Base-by-base conservation (phyloP, 768 basidiomycete species). In the Suillus fuscotomentosus region DNA sequence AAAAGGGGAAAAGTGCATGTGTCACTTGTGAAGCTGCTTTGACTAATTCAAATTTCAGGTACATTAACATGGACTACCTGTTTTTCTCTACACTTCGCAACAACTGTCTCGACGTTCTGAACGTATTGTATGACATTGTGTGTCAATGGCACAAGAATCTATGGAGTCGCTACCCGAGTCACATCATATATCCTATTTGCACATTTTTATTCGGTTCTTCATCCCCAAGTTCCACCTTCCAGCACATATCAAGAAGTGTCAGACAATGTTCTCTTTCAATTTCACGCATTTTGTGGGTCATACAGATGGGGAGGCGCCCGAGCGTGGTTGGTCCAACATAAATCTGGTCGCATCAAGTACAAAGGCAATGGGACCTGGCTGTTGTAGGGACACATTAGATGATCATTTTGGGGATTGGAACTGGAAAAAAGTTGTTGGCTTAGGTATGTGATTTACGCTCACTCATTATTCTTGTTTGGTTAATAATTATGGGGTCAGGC, bases 181-280 rank as follows among this genome's bases (percentile, higher is more conserved):
- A 3, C 14, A 56, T 13, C 62, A 48, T 24, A 48, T 68, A 5
- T 38, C 60, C 10, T 22, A 42, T 14, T 60, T 31, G 11, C 0
- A 41, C 5, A 11, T 45, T 31, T 31, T n/a, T 7, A 65, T 68
- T 22, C 15, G 15, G 2, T 73, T 60, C 41, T 62, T 72, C 38
- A 65, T 81, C 20, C 80, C 79, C 0, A 73, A 74, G 48, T 78
- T 76, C 65, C 81, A 82, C 45, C 67, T 79, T 39, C 66, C 71
- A 13, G 75, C 66, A 1, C 81, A 81, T 59, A 70, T 67, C 2
- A 27, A 65, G 0, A 20, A 47, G 4, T 79, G 78, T 61, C 73
- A 72, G 5, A 57, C 51, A 3, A 60, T 65, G 8, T 79, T 70
- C 64, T 43, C 17, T 43, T 43, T 43, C 17, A 43, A 17, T 8